These are phyloP conservation scores for Malus sieversii DNA, from an alignment of 306 rosid genomes.

Conservation along the genomic window DNA sequence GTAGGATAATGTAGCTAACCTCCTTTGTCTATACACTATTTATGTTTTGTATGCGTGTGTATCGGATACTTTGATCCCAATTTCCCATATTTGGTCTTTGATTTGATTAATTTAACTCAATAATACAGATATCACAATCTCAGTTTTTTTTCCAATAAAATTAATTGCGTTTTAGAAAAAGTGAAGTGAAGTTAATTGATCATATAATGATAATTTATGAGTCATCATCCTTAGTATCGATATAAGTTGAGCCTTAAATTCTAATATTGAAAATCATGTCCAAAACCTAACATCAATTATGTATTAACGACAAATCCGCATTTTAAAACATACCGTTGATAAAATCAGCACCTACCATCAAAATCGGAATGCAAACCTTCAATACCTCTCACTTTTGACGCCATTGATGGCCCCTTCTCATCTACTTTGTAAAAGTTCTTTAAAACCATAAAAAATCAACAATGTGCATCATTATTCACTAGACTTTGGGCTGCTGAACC, in stretches of 20 bases:
- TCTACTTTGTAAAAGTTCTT: slow-evolving; percentile 11
- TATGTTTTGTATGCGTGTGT: not conserved
- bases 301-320: too few relatives aligned
- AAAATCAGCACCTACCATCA: not conserved
- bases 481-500: not conserved
- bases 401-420: slow-evolving; percentile 19
- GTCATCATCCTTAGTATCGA: too few relatives aligned
- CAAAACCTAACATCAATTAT: too few relatives aligned
- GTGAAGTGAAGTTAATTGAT: too few relatives aligned
- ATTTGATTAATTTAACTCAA: not conserved
- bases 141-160: not conserved
- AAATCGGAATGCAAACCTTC: not conserved
- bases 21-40: not conserved
- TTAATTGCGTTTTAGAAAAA: too few relatives aligned
- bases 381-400: not conserved
- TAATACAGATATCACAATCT: not conserved
- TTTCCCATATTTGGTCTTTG: not conserved
- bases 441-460: not conserved
- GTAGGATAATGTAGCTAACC: slow-evolving; percentile 7
- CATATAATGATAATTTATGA: too few relatives aligned
- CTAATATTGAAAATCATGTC: not conserved
- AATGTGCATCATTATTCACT: not conserved
- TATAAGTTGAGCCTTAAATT: too few relatives aligned
- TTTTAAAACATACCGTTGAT: not conserved
- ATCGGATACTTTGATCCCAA: not conserved